Conservation (phyloP, 2,329 filamentous ascomycete species). For the Talaromyces sp. region DNA sequence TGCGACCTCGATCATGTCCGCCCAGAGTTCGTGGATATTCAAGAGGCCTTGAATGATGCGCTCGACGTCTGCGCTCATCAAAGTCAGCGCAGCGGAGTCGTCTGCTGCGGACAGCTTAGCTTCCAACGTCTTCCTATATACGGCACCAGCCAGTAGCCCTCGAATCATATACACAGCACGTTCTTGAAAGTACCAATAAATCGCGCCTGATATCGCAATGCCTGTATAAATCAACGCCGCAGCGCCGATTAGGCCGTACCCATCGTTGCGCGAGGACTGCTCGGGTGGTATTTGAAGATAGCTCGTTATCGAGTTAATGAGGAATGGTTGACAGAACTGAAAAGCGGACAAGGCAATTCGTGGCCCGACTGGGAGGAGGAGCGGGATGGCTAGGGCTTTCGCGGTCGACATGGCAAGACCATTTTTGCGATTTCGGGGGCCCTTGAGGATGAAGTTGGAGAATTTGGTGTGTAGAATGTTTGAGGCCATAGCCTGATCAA, state of each 20-base stretch:
- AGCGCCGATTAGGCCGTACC: slow-evolving; percentile 42
- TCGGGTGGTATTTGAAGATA: slow-evolving; percentile 27
- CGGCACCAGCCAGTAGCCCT: slow-evolving; percentile 41
- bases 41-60: slow-evolving; percentile 37
- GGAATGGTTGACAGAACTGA: slow-evolving; percentile 33
- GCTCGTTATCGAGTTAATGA: slow-evolving; percentile 31
- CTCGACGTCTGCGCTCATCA: slow-evolving; percentile 46
- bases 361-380: slow-evolving; percentile 29
- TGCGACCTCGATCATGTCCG: slow-evolving; percentile 39
- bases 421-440: not conserved
- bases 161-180: slow-evolving; percentile 40
- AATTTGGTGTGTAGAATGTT: not conserved
- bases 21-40: slow-evolving; percentile 43
- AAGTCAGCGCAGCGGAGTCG: slow-evolving; percentile 34
- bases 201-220: slow-evolving; percentile 37
- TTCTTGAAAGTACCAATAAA: slow-evolving; percentile 39
- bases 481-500: slow-evolving; percentile 35
- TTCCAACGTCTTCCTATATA: slow-evolving; percentile 42
- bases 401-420: not conserved
- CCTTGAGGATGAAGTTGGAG: not conserved
- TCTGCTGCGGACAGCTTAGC: slow-evolving; percentile 29
- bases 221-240: slow-evolving; percentile 39
- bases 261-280: slow-evolving; percentile 26
- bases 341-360: slow-evolving; percentile 29
- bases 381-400: slow-evolving; percentile 15